phyloP scores from a whole-genome alignment of 257 asterid genomes.

The Echites panduratus region DNA sequence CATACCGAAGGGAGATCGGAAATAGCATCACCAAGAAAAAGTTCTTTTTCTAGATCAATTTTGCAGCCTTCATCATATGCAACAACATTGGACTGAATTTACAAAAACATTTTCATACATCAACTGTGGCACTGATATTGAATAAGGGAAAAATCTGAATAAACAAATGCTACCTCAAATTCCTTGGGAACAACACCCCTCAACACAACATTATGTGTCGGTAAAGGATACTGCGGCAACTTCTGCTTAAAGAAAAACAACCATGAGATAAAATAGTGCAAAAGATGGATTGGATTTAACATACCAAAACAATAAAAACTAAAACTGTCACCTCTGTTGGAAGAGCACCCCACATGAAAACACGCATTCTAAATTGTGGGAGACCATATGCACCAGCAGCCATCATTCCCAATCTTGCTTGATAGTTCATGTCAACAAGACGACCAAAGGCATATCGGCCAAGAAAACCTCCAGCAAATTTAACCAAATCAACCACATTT shows the following conservation, averaged over 20 bases:
- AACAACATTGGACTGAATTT: slow-evolving; percentile 46
- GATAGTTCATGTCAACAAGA: slow-evolving; percentile 61
- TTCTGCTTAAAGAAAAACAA: slow-evolving; percentile 26
- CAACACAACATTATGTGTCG: slow-evolving; percentile 56
- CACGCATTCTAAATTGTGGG: slow-evolving; percentile 77
- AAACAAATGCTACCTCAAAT: slow-evolving; percentile 48
- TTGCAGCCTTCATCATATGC: slow-evolving; percentile 35
- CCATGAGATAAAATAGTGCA: not conserved
- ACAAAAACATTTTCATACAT: not conserved
- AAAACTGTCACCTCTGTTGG: slow-evolving; percentile 43
- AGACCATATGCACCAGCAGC: slow-evolving; percentile 86
- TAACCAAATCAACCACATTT: slow-evolving; percentile 72
- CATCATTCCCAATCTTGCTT: slow-evolving; percentile 75
- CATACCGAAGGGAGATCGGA: slow-evolving; percentile 75
- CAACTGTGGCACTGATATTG: not conserved
- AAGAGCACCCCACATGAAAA: slow-evolving; percentile 83
- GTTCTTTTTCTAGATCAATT: slow-evolving; percentile 32
- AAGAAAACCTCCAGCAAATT: slow-evolving; percentile 52
- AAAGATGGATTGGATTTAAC: not conserved
- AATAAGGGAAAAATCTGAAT: not conserved
- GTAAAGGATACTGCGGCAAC: slow-evolving; percentile 75
- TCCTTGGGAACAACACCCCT: slow-evolving; percentile 55
- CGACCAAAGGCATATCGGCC: slow-evolving; percentile 75
- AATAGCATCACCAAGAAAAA: slow-evolving; percentile 66
- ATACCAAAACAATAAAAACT: not conserved